Evolutionary conservation across 2,329 filamentous ascomycete species (phyloP), one percentile per base, ranked within the genome.

Genomic region (Paraconiothyrium sp.): DNA sequence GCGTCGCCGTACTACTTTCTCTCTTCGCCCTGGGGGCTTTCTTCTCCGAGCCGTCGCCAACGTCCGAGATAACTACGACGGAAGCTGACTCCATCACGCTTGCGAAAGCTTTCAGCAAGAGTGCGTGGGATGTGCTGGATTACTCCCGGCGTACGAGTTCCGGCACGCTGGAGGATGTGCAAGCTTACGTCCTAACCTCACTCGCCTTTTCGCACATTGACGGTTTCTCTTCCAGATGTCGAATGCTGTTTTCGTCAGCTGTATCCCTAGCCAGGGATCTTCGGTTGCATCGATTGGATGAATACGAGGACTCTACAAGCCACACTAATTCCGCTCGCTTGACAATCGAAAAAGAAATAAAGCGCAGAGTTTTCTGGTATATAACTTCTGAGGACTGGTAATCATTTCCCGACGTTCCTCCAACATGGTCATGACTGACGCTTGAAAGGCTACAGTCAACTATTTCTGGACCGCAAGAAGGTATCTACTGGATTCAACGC

Each of bases 281-380:
- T 22, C 37, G 44, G 14, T 54, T 62, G 35, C 59, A 62, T 43
- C 35, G 48, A 41, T 10, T 62, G 22, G 59, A 62, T 22, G 48
- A 43, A 11, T 20, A 30, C 20, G 30, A 47, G 22, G 8, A 9
- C 6, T 14, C 13, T 20, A 13, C 46, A 9, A 47, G 39, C 10
- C 22, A 24, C 4, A 11, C 5, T 24, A 8, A 14, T 6, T 14
- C 32, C 22, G 44, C 43, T 24, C 57, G 49, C 9, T 13, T n/a
- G 5, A 13, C 71, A 20, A 62, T 76, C 9, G 67, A 68, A 10
- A 61, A 73, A 10, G 79, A 80, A 54, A 70, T 76, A 1, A 73
- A 72, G 43, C 62, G 79, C 35, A 72, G 79, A 37, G 61, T 80
- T 5, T 80, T 78, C 77, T 80, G 78, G 78, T 78, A 80, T 64